Conservation (phyloP, 2,329 filamentous ascomycete species). For the Aspergillus phoenicis region DNA sequence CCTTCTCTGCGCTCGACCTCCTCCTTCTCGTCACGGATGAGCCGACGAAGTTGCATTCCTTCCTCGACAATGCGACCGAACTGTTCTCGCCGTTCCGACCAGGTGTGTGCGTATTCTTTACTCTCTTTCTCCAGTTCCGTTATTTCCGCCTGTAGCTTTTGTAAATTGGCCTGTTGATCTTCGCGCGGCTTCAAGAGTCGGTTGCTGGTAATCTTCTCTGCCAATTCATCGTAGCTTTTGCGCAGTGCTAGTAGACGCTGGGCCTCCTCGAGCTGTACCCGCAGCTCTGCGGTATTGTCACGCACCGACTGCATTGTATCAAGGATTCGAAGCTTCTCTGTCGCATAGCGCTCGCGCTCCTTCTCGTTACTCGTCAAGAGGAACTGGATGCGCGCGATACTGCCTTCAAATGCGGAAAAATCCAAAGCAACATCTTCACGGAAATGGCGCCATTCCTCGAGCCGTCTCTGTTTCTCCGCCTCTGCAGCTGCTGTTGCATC, state of each 20-base stretch:
- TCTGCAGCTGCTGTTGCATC: constrained; percentile 50
- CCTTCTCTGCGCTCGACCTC: constrained; percentile 87
- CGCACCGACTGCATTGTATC: constrained; percentile 76
- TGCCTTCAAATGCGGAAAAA: constrained; percentile 84
- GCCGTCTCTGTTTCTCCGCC: constrained; percentile 52
- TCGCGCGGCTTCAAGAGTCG: constrained; percentile 78
- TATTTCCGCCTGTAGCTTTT: constrained; percentile 86
- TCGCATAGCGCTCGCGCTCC: constrained; percentile 80
- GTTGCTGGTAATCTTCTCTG: constrained; percentile 83
- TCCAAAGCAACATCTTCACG: constrained; percentile 84
- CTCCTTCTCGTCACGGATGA: constrained; percentile 94
- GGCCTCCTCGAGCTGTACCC: constrained; percentile 74
- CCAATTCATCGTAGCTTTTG: constrained; percentile 84
- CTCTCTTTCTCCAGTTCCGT: constrained; percentile 83
- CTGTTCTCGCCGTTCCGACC: constrained; percentile 81
- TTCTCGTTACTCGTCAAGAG: constrained; percentile 78
- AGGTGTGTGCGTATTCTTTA: constrained; percentile 76
- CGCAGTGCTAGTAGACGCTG: constrained; percentile 74
- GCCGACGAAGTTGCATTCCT: constrained; percentile 77
- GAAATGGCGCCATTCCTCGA: constrained; percentile 66
- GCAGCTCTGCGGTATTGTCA: constrained; percentile 71
- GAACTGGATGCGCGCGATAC: constrained; percentile 84
- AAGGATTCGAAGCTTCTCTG: constrained; percentile 77
- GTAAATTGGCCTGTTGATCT: constrained; percentile 75
- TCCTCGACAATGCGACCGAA: constrained; percentile 89